phyloP scores from a whole-genome alignment of 257 asterid genomes.

The Scutellaria minor region DNA sequence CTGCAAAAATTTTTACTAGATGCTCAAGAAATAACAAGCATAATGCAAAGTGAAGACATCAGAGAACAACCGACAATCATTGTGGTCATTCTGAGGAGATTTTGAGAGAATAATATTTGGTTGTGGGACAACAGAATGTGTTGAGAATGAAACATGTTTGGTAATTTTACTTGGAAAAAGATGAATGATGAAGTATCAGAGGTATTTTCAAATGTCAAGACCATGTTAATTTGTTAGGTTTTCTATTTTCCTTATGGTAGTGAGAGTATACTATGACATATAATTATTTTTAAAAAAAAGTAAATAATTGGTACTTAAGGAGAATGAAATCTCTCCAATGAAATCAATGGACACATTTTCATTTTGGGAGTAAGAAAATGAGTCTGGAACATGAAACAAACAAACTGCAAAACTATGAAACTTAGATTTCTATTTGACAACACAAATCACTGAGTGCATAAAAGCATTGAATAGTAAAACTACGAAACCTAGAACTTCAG shows the following conservation, averaged over 20 bases:
- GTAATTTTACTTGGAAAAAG: background rate
- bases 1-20: constrained; percentile 54
- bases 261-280: background rate
- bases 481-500: background rate
- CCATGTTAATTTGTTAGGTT: background rate
- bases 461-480: background rate
- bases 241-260: background rate
- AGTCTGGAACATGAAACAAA: background rate
- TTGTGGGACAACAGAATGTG: background rate
- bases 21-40: constrained; percentile 32
- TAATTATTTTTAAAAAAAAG: background rate
- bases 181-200: background rate
- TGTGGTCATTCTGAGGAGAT: background rate
- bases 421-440: background rate
- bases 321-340: background rate
- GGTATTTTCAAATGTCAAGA: background rate
- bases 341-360: background rate
- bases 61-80: constrained; percentile 3
- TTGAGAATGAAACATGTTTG: background rate
- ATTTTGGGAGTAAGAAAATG: background rate
- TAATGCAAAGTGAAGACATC: constrained; percentile 10
- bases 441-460: background rate
- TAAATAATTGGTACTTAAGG: background rate
- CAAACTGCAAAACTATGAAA: constrained; percentile 1
- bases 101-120: background rate